phyloP scores from a whole-genome alignment of 2,329 filamentous ascomycete genomes.

The Trichoderma guizhouense region DNA sequence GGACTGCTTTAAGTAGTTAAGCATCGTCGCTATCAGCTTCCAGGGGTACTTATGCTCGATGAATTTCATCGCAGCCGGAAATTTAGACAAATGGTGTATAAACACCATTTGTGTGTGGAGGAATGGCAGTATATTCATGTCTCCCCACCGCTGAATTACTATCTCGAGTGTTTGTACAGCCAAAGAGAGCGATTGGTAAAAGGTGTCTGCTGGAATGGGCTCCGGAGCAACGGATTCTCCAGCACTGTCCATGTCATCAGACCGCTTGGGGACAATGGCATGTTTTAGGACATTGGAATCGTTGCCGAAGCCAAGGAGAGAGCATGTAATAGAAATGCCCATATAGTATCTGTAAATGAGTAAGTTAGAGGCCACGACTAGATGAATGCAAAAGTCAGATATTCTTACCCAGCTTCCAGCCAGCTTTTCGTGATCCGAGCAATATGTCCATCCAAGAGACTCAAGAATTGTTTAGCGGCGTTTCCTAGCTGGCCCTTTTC shows the following conservation, averaged over 20 bases:
- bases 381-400: background rate
- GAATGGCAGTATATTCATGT: slow-evolving; percentile 59
- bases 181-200: slow-evolving; percentile 39
- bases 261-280: slow-evolving; percentile 31
- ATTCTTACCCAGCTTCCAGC: slow-evolving; percentile 44
- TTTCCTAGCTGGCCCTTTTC: slow-evolving; percentile 41
- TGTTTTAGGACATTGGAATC: slow-evolving; percentile 47
- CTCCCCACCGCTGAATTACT: slow-evolving; percentile 50
- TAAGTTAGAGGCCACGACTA: background rate
- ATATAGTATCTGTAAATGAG: slow-evolving; percentile 29
- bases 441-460: slow-evolving; percentile 56
- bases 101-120: slow-evolving; percentile 62
- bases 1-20: slow-evolving; percentile 36
- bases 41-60: slow-evolving; percentile 51
- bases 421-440: slow-evolving; percentile 47
- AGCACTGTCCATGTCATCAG: slow-evolving; percentile 15
- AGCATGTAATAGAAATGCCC: slow-evolving; percentile 32
- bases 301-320: slow-evolving; percentile 33
- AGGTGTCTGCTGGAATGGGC: slow-evolving; percentile 24
- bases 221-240: slow-evolving; percentile 26
- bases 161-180: slow-evolving; percentile 43
- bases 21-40: slow-evolving; percentile 39
- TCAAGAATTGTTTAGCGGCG: slow-evolving; percentile 48
- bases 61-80: slow-evolving; percentile 40
- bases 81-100: slow-evolving; percentile 44